Conservation (phyloP, 1,284 basidiomycete species). For the Testicularia cyperi region DNA sequence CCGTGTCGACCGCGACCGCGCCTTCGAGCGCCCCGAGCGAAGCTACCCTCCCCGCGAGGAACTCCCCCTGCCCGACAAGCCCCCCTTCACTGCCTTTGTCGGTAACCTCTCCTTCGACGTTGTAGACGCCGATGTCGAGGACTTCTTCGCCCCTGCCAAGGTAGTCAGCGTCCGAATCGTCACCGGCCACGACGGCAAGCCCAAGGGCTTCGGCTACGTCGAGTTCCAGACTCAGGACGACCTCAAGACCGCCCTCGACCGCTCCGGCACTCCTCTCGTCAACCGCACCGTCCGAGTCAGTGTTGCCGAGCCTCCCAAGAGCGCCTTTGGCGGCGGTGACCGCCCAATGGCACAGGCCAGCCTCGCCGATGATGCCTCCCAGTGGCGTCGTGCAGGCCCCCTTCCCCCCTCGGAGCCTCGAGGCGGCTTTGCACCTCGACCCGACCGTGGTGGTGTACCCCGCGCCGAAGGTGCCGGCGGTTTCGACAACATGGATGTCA, state of each 20-base stretch:
- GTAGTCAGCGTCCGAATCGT: slow-evolving; percentile 87
- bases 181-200: slow-evolving; percentile 79
- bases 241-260: slow-evolving; percentile 71
- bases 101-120: slow-evolving; percentile 95
- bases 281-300: slow-evolving; percentile 83
- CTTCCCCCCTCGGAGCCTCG: slow-evolving; percentile 61
- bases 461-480: slow-evolving; percentile 28
- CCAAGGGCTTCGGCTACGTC: slow-evolving; percentile 96
- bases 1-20: slow-evolving; percentile 45
- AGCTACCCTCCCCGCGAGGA: slow-evolving; percentile 71
- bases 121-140: slow-evolving; percentile 76
- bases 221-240: slow-evolving; percentile 84
- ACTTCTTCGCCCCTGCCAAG: slow-evolving; percentile 65
- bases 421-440: slow-evolving; percentile 32
- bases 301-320: slow-evolving; percentile 82
- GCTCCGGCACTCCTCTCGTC: slow-evolving; percentile 64
- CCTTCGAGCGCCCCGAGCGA: slow-evolving; percentile 40
- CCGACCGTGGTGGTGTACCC: slow-evolving; percentile 32
- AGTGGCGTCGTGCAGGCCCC: slow-evolving; percentile 86
- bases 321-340: slow-evolving; percentile 31
- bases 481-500: slow-evolving; percentile 57
- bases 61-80: slow-evolving; percentile 86
- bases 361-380: slow-evolving; percentile 64
- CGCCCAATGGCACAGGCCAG: slow-evolving; percentile 42
- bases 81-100: slow-evolving; percentile 93